Evolutionary conservation across 2,329 filamentous ascomycete species (phyloP), one percentile per base, ranked within the genome.

Genomic region (Shiraia bambusicola): DNA sequence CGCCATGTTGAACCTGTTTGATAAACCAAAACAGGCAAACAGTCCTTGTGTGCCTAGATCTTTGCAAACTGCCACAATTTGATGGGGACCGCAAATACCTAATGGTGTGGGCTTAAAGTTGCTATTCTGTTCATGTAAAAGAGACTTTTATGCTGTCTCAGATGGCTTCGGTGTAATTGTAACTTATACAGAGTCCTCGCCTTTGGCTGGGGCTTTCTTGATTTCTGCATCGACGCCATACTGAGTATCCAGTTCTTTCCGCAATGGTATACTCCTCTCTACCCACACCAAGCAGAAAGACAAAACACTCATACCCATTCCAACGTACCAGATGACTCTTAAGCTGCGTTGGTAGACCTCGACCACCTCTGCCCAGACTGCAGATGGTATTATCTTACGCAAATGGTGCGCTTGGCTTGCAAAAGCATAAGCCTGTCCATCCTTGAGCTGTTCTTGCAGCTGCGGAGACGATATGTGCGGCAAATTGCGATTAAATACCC

Each of bases 161-260:
- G 19, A 22, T 22, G 19, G 4, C 8, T 22, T 22, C 8, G 19
- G 19, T 22, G 19, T 22, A 5, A 22, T 8, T 22, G 19, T 22
- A 22, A 8, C 19, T 22, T 22, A 8, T 22, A 8, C 19, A 5
- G 19, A 22, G 19, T 8, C 19, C 19, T 4, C 19, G 8, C 8
- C 19, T 8, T 22, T 8, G 19, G 19, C 8, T 5, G 19, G 8
- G 4, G 4, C 8, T 22, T 22, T 22, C 19, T 32, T 14, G 17
- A 5, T 17, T 4, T 44, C 22, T 4, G 42, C 24, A 10, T 46
- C 29, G 12, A 45, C 16, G 15, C 42, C 37, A 13, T 33, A 45
- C 12, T 45, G 30, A n/a, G 42, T 45, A 10, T 45, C 37, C 16
- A 45, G 28, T 14, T 29, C 14, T 27, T 32, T 45, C 8, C 37